Evolutionary conservation across 495 filamentous ascomycete genomes (phyloP).

Genomic region (Penicillium riverlandense): DNA sequence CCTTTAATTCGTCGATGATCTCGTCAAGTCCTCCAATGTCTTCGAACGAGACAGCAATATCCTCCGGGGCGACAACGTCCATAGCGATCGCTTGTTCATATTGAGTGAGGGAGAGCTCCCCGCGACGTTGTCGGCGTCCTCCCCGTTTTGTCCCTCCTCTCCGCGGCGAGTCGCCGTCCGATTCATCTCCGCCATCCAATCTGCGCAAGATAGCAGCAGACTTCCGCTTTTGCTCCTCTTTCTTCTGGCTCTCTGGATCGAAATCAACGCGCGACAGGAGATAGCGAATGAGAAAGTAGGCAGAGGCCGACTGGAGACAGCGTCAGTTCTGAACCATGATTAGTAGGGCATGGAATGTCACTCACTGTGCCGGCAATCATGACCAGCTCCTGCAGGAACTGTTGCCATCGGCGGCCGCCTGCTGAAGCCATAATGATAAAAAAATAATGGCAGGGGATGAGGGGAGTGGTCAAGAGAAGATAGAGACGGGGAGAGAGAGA

Average conservation of each 20-base stretch:
- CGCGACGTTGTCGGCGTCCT: conserved; percentile 41
- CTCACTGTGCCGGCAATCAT: conserved; percentile 51
- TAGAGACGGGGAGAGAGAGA: too few species aligned
- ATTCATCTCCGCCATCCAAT: conserved; percentile 54
- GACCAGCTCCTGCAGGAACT: conserved; percentile 50
- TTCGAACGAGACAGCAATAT: conserved; percentile 87
- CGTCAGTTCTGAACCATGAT: background rate
- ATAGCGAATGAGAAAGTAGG: conserved; percentile 69
- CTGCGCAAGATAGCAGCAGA: conserved; percentile 66
- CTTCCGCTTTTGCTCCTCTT: conserved; percentile 72
- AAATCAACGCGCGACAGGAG: conserved; percentile 62
- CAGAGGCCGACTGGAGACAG: conserved; percentile 57
- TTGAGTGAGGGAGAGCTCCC: conserved; percentile 71
- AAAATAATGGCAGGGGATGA: conserved; percentile 1
- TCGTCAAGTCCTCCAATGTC: conserved; percentile 90
- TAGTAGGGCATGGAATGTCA: background rate
- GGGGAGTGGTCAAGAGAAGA: background rate
- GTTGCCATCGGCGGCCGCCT: conserved; percentile 45
- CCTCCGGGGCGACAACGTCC: conserved; percentile 88
- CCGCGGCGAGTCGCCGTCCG: conserved; percentile 37
- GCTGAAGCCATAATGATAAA: conserved; percentile 40
- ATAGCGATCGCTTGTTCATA: conserved; percentile 93
- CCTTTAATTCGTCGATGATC: conserved; percentile 93
- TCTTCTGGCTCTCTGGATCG: conserved; percentile 76
- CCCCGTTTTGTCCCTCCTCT: conserved; percentile 22